Base-by-base conservation (phyloP, 768 basidiomycete genomes). In the Royoungia palumana region DNA sequence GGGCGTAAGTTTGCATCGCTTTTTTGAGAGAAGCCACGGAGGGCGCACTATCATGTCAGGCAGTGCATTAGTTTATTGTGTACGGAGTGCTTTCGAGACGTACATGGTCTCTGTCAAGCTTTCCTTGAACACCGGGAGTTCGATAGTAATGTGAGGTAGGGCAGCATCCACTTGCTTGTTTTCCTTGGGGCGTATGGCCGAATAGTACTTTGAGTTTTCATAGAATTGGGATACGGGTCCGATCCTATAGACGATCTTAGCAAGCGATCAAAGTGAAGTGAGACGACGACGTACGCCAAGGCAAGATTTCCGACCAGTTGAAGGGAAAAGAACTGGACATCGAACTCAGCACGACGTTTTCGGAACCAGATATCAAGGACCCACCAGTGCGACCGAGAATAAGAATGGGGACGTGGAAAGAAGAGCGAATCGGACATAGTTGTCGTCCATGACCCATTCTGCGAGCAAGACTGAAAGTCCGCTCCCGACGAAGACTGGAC, bases 61-160 rank as follows among this genome's bases (percentile, higher is more conserved):
- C 6, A 10, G 24, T 28, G 35, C 34, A 17, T 49, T 17, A 37
- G 32, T 21, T 14, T 24, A 4, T 7, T 11, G 9, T 9, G 8
- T 14, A 11, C 19, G 14, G 25, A 1, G 0, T 16, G 14, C 5
- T 12, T 28, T 22, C 20, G 3, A 10, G 24, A 56, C 85, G 67
- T 65, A 89, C 88, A 91, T 91, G 0, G 87, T 89, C 59, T 87
- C 80, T 49, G 81, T 81, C 45, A 91, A 67, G 58, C 83, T 87
- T 59, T 91, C 88, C 63, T 90, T 93, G 69, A 89, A 94, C 7
- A 93, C 91, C 0, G 91, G 91, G 67, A 94, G 75, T 65, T 92
- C 86, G 46, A 93, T 72, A 7, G 86, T 85, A 30, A 90, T 75
- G 60, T 89, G 88, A 9, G 87, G 88, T 24, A 90, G 71, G 27